Base-by-base conservation (phyloP, 148 eudicot genomes). In the Rhododendron vialii region DNA sequence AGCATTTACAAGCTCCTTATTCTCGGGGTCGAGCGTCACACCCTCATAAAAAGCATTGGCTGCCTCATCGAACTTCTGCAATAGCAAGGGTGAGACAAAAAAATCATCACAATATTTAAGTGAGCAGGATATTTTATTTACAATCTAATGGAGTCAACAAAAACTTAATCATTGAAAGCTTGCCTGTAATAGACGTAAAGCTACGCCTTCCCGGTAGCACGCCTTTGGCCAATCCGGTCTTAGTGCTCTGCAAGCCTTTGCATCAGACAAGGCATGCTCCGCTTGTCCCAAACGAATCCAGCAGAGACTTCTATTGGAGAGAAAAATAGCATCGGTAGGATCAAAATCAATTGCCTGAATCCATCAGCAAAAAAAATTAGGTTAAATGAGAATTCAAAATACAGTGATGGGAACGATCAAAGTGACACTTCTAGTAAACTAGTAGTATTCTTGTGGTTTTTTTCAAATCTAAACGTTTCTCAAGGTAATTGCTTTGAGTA, bases 11-110 rank as follows among this genome's bases (percentile, higher is more conserved):
- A 97, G 93, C 91, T 93, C 98, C 91, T 83, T 91, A 85, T 92
- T 97, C 90, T 97, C 99, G 79, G 99, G 99, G 86, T 92, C 95
- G 41, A 95, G 96, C 84, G 79, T 83, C 69, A 97, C 95, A 14
- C 99, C 99, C 86, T 97, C 98, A 50, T 97, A 97, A 88, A 97
- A 97, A 83, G 95, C 92, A 93, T 91, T 95, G 43, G 99, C 99
- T 86, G 99, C 99, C 48, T 95, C 99, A 22, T 97, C 98, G 87
- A 93, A 97, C 87, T 90, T 97, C 99, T 97, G 94, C 78, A 88
- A 59, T 47, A 84, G 82, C 43, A 33, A 63, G 59, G n/a, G 65
- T 65, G 24, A 65, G 86, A 71, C 20, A 33, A 5, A 80, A 71
- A 57, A 51, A 59, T 47, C 38, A 24, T 36, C 45, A 59, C 9